Conservation (phyloP, 495 filamentous ascomycete species). For the Neurospora pannonica region DNA sequence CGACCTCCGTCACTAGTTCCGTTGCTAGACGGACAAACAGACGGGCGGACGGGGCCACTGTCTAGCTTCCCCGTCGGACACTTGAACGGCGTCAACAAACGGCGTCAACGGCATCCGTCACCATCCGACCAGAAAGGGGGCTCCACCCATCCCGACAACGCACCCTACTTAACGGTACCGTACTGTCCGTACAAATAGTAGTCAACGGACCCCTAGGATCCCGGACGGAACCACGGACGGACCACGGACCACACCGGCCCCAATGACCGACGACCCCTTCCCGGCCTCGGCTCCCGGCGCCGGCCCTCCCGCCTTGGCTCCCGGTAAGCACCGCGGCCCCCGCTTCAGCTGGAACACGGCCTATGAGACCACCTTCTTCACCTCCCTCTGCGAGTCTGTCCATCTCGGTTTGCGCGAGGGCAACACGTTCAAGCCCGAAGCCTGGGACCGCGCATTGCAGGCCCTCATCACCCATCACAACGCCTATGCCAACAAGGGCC, state of each 20-base stretch:
- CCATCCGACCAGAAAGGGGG: not conserved
- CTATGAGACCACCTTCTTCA: constrained; percentile 43
- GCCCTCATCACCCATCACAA: constrained; percentile 36
- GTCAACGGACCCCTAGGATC: not conserved
- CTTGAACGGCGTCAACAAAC: not conserved
- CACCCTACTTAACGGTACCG: not conserved
- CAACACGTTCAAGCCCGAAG: constrained; percentile 43
- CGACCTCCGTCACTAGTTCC: not conserved
- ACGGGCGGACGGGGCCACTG: not conserved
- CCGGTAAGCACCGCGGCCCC: constrained; percentile 35
- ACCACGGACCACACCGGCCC: constrained; percentile 1
- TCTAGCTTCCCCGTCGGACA: not conserved
- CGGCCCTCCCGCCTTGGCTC: constrained; percentile 6
- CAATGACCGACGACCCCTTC: constrained; percentile 30
- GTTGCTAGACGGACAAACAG: not conserved
- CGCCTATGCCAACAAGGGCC: constrained; percentile 39
- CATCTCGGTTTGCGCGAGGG: constrained; percentile 37
- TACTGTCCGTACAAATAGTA: not conserved
- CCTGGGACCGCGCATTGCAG: constrained; percentile 40
- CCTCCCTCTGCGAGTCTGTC: constrained; percentile 41
- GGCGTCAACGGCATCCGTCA: not conserved
- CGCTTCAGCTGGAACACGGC: constrained; percentile 42
- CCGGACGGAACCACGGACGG: not conserved
- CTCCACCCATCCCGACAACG: not conserved
- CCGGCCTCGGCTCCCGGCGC: constrained; percentile 9